Evolutionary conservation across 1,139 yeast species (phyloP).

Genomic region (Blastobotrys persicus): DNA sequence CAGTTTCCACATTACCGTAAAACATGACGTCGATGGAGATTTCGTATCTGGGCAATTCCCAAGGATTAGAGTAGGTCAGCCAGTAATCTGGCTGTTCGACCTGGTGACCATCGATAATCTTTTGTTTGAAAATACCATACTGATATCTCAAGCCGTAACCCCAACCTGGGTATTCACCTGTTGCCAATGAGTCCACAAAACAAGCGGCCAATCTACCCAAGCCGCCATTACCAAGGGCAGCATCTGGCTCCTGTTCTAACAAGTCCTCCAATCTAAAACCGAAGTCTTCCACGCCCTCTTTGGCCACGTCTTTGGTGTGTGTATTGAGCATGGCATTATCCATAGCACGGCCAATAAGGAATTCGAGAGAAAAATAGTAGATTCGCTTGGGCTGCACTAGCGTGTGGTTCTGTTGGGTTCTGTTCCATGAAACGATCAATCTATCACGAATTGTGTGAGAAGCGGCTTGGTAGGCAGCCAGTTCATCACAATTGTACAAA

Average conservation of each 20-base stretch:
- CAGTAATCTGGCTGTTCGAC: conserved; percentile 94
- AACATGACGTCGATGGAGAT: conserved; percentile 91
- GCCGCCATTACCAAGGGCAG: conserved; percentile 95
- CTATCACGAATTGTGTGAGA: conserved; percentile 77
- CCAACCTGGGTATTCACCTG: conserved; percentile 91
- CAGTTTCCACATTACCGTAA: conserved; percentile 75
- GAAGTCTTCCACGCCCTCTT: conserved; percentile 61
- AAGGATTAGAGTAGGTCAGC: conserved; percentile 83
- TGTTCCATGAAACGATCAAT: conserved; percentile 83
- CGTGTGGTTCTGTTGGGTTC: conserved; percentile 88
- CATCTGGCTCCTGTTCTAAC: conserved; percentile 84
- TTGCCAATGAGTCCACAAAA: conserved; percentile 83
- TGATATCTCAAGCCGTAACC: conserved; percentile 93
- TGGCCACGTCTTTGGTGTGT: conserved; percentile 53
- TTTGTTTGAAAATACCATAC: conserved; percentile 90
- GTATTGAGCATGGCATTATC: conserved; percentile 90
- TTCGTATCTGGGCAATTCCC: conserved; percentile 88
- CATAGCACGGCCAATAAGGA: conserved; percentile 92
- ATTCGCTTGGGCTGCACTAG: conserved; percentile 81
- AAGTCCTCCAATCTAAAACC: conserved; percentile 90
- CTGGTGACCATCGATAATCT: conserved; percentile 88
- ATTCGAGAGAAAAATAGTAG: conserved; percentile 84
- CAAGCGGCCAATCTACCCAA: conserved; percentile 94
- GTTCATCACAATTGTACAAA: conserved; percentile 83
- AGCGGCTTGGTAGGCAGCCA: conserved; percentile 92